Evolutionary conservation across 2,329 filamentous ascomycete species (phyloP).

Genomic region (Metarhizium sp.): DNA sequence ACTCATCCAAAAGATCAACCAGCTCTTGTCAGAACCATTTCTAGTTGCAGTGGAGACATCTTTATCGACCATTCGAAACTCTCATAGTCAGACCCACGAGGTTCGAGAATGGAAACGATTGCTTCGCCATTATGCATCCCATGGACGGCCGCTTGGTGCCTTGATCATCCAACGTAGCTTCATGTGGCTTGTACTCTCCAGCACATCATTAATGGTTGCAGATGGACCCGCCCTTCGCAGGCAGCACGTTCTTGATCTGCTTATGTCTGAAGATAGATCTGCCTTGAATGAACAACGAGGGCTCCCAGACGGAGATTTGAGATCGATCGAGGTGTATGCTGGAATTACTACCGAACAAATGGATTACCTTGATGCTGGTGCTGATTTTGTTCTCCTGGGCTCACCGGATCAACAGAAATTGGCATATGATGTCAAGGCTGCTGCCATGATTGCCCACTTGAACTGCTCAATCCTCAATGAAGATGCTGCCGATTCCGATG

Average conservation of each 20-base stretch:
- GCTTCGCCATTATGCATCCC: slow-evolving; percentile 70
- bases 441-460: slow-evolving; percentile 71
- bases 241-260: slow-evolving; percentile 62
- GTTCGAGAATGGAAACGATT: slow-evolving; percentile 84
- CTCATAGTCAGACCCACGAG: slow-evolving; percentile 52
- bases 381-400: slow-evolving; percentile 75
- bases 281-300: slow-evolving; percentile 23
- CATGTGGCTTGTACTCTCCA: slow-evolving; percentile 73
- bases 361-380: slow-evolving; percentile 75
- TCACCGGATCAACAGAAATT: slow-evolving; percentile 80
- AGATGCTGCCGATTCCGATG: slow-evolving; percentile 68
- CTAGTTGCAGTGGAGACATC: slow-evolving; percentile 81
- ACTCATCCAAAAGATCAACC: slow-evolving; percentile 61
- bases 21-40: slow-evolving; percentile 74
- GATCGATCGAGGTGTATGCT: slow-evolving; percentile 54
- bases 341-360: slow-evolving; percentile 74
- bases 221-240: slow-evolving; percentile 50
- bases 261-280: slow-evolving; percentile 50
- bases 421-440: slow-evolving; percentile 76
- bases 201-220: slow-evolving; percentile 62
- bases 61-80: slow-evolving; percentile 82
- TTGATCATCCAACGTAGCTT: slow-evolving; percentile 88
- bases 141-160: slow-evolving; percentile 74
- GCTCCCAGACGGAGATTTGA: slow-evolving; percentile 41
- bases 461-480: slow-evolving; percentile 79